Evolutionary conservation across 2,329 filamentous ascomycete genomes (phyloP), one percentile per base, ranked within the genome.

Genomic region (Diplodia sapinea): DNA sequence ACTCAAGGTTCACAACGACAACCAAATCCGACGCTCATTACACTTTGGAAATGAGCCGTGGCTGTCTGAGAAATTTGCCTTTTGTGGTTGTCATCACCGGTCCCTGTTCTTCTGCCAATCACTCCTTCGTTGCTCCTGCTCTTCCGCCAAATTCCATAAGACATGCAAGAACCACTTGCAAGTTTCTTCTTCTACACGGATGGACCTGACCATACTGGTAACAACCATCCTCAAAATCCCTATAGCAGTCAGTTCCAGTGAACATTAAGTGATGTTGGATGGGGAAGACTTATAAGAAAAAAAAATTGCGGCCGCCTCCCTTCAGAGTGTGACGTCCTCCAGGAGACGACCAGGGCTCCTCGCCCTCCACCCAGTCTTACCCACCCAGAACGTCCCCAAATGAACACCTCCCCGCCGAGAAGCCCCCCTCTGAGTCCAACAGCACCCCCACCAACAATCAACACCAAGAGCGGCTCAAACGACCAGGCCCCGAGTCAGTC

Each of bases 311-410:
- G 57, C 26, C 66, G 56, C 50, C 59, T 54, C 55, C 49, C 55
- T 50, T 38, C 26, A 51, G 55, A 61, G 54, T 65, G 50, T 66
- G 12, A 56, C n/a, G 43, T 38, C 29, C 17, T 51, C n/a, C 59
- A 26, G 56, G 55, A 67, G 65, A 50, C 65, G 65, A 36, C 65
- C 43, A 66, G 56, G 66, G 57, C 66, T 68, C 57, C 66, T 64
- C 66, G 57, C 57, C 66, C 56, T 56, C 66, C 66, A 40, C 66
- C 57, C 66, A 33, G 57, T 68, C 66, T 68, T 68, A 63, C 66
- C 66, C 57, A 40, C 50, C 57, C 57, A 40, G 11, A 17, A 12
- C 36, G 23, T 31, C 49, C 50, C 57, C 49, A 5, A 36, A 5
- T 20, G 49, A 54, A 63, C 49, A 36, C 15, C 29, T 40, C 15